A percentile compares a stretch with the other conserved stretches of the same genome.
These are phyloP conservation scores for Exophiala calicioides DNA, from an alignment of 2,329 filamentous ascomycete species.

Conservation along the genomic window DNA sequence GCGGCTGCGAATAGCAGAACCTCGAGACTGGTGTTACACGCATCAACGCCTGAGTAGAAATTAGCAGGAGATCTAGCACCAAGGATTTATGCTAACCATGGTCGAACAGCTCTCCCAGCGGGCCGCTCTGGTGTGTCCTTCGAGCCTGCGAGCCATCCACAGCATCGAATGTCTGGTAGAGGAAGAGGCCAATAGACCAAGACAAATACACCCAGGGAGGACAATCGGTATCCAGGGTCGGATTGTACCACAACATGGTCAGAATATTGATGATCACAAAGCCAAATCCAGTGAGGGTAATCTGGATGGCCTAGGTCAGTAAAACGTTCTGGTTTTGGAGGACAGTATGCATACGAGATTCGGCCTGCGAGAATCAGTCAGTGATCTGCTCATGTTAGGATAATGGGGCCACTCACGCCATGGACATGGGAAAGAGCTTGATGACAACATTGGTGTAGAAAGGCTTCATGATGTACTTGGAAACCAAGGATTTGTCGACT, in stretches of 20 bases:
- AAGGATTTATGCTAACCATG: slow-evolving; percentile 62
- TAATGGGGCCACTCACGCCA: slow-evolving; percentile 64
- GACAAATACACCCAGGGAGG: slow-evolving; percentile 92
- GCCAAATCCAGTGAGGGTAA: slow-evolving; percentile 85
- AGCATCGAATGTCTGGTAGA: slow-evolving; percentile 98
- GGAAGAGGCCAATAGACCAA: slow-evolving; percentile 85
- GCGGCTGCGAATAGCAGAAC: slow-evolving; percentile 87
- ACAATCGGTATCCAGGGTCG: slow-evolving; percentile 89
- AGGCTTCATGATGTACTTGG: slow-evolving; percentile 92
- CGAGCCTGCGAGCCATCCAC: slow-evolving; percentile 92
- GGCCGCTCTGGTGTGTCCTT: slow-evolving; percentile 87
- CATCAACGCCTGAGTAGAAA: slow-evolving; percentile 69
- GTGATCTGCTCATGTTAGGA: slow-evolving; percentile 13
- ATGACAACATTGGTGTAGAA: slow-evolving; percentile 97
- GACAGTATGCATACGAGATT: slow-evolving; percentile 51
- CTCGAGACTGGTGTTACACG: slow-evolving; percentile 92
- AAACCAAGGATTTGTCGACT: slow-evolving; percentile 86
- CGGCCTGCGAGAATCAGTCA: slow-evolving; percentile 42
- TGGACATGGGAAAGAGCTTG: slow-evolving; percentile 89
- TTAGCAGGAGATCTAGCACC: slow-evolving; percentile 15
- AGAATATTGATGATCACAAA: slow-evolving; percentile 89
- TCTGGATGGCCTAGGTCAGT: slow-evolving; percentile 51
- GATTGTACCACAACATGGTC: slow-evolving; percentile 93
- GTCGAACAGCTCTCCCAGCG: slow-evolving; percentile 93
- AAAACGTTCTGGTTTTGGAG: not conserved